Percentiles rank a stretch among this genome's conserved stretches.
These are phyloP conservation scores for Berkeleyomyces rouxiae DNA, from an alignment of 2,329 filamentous ascomycete genomes.

Conservation along the genomic window DNA sequence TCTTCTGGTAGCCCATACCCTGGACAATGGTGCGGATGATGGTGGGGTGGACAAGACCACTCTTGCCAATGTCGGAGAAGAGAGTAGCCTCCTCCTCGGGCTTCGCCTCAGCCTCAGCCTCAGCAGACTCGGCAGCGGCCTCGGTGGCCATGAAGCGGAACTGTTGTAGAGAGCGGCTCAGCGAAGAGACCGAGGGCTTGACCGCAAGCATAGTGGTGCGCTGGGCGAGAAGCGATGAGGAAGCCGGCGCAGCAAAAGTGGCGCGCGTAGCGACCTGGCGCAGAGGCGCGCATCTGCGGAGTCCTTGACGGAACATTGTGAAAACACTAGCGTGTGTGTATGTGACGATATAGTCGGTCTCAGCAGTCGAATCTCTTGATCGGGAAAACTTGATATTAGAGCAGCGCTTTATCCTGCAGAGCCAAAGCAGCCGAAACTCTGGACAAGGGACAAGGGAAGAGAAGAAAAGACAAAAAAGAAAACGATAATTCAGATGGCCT, in stretches of 20 bases:
- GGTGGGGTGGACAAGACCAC: slow-evolving; percentile 39
- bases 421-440: neutral
- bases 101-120: neutral
- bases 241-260: neutral
- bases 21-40: slow-evolving; percentile 53
- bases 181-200: slow-evolving; percentile 8
- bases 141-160: slow-evolving; percentile 13
- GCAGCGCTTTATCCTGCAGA: neutral
- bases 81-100: slow-evolving; percentile 19
- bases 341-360: neutral
- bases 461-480: neutral
- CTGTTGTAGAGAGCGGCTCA: slow-evolving; percentile 13
- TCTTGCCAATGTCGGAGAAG: slow-evolving; percentile 29
- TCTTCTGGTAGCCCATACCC: slow-evolving; percentile 59
- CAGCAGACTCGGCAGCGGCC: slow-evolving; percentile 9
- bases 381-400: neutral
- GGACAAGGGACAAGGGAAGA: neutral
- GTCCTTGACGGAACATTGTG: slow-evolving; percentile 14
- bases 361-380: neutral
- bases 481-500: neutral
- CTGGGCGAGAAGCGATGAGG: slow-evolving; percentile 9
- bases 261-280: slow-evolving; percentile 10
- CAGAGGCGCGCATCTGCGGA: slow-evolving; percentile 13
- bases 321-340: neutral
- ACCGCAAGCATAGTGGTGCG: neutral